A percentile compares a stretch with the other conserved stretches of the same genome.
These are phyloP conservation scores for Citrus mangshanensis DNA, from an alignment of 345 rosid genomes.

Conservation along the genomic window DNA sequence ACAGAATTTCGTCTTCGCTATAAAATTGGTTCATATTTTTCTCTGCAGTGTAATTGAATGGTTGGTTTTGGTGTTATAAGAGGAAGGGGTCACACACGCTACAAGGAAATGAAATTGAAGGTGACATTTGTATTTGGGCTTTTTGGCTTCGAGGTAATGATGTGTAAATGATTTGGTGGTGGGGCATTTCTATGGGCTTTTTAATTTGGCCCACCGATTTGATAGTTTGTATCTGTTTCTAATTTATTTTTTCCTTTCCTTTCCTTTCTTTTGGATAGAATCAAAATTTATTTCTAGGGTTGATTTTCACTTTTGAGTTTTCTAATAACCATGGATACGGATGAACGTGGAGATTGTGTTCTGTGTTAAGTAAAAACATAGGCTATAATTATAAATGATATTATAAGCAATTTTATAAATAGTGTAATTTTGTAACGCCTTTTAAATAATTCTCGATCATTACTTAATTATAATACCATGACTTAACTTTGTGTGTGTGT, in stretches of 20 bases:
- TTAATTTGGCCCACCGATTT: background rate
- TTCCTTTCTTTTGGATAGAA: background rate
- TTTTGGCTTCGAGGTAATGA: background rate
- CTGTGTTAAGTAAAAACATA: too few species aligned
- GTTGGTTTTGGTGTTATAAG: background rate
- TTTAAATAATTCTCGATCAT: too few species aligned
- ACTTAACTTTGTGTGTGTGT: too few species aligned
- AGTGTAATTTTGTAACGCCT: too few species aligned
- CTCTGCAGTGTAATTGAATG: background rate
- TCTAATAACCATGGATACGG: too few species aligned
- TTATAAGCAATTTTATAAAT: too few species aligned
- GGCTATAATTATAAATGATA: too few species aligned
- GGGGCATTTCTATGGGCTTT: constrained; percentile 3
- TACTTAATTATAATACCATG: too few species aligned
- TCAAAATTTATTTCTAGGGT: background rate
- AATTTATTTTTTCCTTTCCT: background rate
- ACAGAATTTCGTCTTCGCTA: background rate
- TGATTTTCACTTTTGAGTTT: background rate
- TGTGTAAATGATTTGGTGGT: background rate
- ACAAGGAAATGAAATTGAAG: background rate
- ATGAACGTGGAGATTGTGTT: too few species aligned
- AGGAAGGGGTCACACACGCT: background rate
- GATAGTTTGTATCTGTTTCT: background rate
- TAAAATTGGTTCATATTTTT: background rate
- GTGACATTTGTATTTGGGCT: background rate